These are phyloP conservation scores for Yarrowia keelungensis DNA, from an alignment of 805 yeast species.

Conservation along the genomic window DNA sequence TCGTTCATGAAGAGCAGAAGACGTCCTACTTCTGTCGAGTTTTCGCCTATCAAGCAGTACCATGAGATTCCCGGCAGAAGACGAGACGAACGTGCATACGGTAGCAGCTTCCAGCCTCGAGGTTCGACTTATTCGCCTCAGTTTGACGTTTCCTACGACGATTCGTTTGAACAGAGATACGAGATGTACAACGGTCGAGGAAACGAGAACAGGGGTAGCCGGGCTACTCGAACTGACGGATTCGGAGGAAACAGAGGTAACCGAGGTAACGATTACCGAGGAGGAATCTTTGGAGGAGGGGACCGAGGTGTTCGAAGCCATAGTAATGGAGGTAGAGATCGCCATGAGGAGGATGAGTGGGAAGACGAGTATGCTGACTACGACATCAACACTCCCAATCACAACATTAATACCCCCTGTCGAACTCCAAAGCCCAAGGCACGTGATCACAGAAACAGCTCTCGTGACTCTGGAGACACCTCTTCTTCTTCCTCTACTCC, in stretches of 20 bases:
- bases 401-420: conserved; percentile 18
- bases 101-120: conserved; percentile 9
- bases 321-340: not conserved
- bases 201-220: not conserved
- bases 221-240: not conserved
- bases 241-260: not conserved
- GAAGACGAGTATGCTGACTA: conserved; percentile 18
- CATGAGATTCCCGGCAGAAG: conserved; percentile 22
- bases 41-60: conserved; percentile 35
- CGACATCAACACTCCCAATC: conserved; percentile 16
- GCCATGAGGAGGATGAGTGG: conserved; percentile 20
- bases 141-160: conserved; percentile 12
- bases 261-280: not conserved
- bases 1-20: conserved; percentile 15
- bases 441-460: conserved; percentile 14
- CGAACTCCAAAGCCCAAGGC: conserved; percentile 22
- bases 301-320: not conserved
- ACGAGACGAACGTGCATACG: not conserved
- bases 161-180: conserved; percentile 23
- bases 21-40: conserved; percentile 22
- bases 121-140: conserved; percentile 6
- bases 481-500: not conserved
- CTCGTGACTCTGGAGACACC: not conserved
- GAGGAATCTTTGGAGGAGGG: not conserved
- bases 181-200: conserved; percentile 11